phyloP scores from a whole-genome alignment of 345 rosid genomes.

The Citrus australasica region DNA sequence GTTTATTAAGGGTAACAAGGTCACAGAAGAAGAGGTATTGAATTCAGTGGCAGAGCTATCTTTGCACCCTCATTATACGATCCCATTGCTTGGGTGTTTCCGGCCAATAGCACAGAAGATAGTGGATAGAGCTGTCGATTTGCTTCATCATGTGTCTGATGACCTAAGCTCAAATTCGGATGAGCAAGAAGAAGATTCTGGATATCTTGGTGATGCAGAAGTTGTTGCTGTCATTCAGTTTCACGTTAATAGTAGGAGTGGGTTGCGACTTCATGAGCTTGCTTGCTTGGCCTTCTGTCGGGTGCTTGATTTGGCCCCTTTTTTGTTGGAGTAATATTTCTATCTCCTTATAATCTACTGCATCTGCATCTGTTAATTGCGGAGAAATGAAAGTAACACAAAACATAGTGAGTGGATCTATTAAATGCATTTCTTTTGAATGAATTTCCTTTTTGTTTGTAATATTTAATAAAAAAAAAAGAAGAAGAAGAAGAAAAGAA shows the following conservation, averaged over 20 bases:
- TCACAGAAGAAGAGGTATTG: constrained; percentile 59
- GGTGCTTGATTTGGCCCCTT: constrained; percentile 69
- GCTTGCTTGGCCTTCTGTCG: constrained; percentile 86
- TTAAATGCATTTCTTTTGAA: background rate
- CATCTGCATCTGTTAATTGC: background rate
- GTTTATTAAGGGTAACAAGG: constrained; percentile 39
- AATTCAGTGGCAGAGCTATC: constrained; percentile 49
- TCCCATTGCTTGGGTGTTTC: constrained; percentile 66
- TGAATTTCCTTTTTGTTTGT: background rate
- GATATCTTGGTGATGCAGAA: constrained; percentile 29
- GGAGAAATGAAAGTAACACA: background rate
- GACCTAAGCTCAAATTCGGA: constrained; percentile 44
- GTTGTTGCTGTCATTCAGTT: constrained; percentile 51
- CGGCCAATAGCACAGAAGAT: constrained; percentile 47
- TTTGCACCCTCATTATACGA: constrained; percentile 64
- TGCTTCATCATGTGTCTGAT: constrained; percentile 47
- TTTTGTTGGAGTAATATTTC: constrained; percentile 53
- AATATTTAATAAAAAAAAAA: background rate
- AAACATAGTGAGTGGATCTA: background rate
- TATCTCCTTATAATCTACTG: background rate
- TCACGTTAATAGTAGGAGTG: constrained; percentile 51
- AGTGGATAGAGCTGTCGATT: constrained; percentile 54
- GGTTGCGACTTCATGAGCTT: constrained; percentile 76
- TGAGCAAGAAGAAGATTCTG: constrained; percentile 15
- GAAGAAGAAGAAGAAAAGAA: no score